Base-by-base conservation (phyloP, 208 protist species). In the Trypanosomatidae sp. region DNA sequence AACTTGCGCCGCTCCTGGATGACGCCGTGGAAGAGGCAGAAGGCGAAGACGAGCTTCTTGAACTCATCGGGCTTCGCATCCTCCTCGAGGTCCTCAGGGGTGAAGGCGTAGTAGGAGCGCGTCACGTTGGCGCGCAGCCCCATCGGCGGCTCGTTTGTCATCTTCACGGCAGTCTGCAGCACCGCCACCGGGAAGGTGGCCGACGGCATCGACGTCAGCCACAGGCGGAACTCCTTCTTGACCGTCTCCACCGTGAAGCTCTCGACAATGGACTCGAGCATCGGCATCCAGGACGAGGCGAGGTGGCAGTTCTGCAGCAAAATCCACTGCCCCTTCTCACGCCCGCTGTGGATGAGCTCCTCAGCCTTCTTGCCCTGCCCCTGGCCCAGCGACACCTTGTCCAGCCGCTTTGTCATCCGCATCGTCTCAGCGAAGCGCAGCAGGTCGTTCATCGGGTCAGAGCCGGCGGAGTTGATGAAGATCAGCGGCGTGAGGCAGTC, bases 111-210 rank as follows among this genome's bases (percentile, higher is more conserved):
- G 85, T 98, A 99, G 17, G 97, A 98, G 10, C 97, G 86, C 22
- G 95, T 92, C 62, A 99, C 83, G 81, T 99, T 99, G 3, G 97
- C 91, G 49, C 97, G 93, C 46, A 99, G 83, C 15, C 98, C 98
- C 88, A 97, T 98, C 39, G 99, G 99, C 22, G 99, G 98, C 86
- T 99, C 99, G 80, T 99, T 99, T 28, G 99, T 99, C 94, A 99
- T 98, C 89, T 99, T 99, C 67, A 99, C 92, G 25, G 97, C 87
- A 56, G 96, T 98, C 80, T 99, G 98, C 80, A 99, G 83, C 74
- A 99, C 98, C 9, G 97, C 81, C n/a, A 99, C 98, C n/a, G 99
- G 99, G 89, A 99, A 99, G 17, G 80, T 86, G 28, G 82, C 58
- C 19, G 93, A 96, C 15, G 99, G 99, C 96, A 99, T 99, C 25